Evolutionary conservation across 208 protist genomes (phyloP), one percentile per base, ranked within the genome.

Genomic region (Phytomonas sp.): DNA sequence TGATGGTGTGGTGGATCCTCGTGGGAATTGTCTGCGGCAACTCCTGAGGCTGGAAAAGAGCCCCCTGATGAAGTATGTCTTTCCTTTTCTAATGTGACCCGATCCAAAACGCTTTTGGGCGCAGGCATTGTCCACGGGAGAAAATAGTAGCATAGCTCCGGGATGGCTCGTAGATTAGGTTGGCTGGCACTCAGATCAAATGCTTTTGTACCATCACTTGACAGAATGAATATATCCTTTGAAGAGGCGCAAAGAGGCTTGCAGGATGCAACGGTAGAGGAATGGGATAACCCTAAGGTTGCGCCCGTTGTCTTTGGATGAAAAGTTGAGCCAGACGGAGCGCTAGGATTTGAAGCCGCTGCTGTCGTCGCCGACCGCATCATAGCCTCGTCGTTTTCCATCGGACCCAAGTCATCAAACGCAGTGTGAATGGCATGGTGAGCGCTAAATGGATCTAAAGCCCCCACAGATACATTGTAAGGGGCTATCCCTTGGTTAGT

Each of bases 71-170:
- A 4, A 16, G 40, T 49, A 49, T 49, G 40, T 12, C 40, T 49
- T 49, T 85, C 78, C 12, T 75, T 82, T 45, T 93, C 88, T 23
- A 78, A 74, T 16, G 74, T 82, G 3, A 82, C 83, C 26, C 84
- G 80, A 30, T 93, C 88, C 30, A 93, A 52, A 14, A 78, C 88
- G 36, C 74, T 76, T 52, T 70, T 68, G 8, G 74, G 66, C 31
- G 79, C 45, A 10, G 76, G 74, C 37, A 82, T 62, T 11, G 64
- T 84, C 85, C 88, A 93, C 23, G 88, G 88, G 63, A 84, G 76
- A 69, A 93, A 29, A 49, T 75, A 80, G 29, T 42, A 40, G 29
- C 70, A 60, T 4, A 89, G 65, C 77, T 79, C 76, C 6, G 82
- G 73, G 49, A 87, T 85, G 26, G 29, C 67, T 60, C 63, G 82